Evolutionary conservation across 2,329 filamentous ascomycete genomes (phyloP).

Genomic region (Juglanconis sp.): DNA sequence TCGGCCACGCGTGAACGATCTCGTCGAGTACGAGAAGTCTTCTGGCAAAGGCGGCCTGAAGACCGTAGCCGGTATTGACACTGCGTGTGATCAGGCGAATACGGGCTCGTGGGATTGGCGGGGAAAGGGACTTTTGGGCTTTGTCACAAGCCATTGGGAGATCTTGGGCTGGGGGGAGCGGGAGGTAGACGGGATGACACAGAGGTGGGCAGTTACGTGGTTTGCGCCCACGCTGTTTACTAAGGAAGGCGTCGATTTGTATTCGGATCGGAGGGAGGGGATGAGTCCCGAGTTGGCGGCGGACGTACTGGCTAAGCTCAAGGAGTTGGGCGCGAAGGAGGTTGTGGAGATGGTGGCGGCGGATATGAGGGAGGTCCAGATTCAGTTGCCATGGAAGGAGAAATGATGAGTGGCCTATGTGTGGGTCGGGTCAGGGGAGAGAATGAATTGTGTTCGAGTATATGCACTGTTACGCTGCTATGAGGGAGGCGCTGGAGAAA

Average conservation of each 20-base stretch:
- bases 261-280: conserved; percentile 61
- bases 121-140: conserved; percentile 70
- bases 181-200: conserved; percentile 32
- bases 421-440: neutral
- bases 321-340: conserved; percentile 50
- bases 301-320: conserved; percentile 54
- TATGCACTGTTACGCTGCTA: too few relatives aligned
- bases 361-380: conserved; percentile 50
- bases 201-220: conserved; percentile 77
- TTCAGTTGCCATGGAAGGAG: conserved; percentile 49
- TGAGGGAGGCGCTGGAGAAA: too few relatives aligned
- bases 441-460: too few relatives aligned
- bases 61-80: conserved; percentile 64
- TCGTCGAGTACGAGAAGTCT: conserved; percentile 65
- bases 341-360: conserved; percentile 48
- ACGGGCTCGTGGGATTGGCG: conserved; percentile 68
- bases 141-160: conserved; percentile 78
- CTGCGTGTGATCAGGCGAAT: conserved; percentile 29
- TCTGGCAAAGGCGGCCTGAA: conserved; percentile 48
- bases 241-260: conserved; percentile 76
- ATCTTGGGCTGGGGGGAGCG: conserved; percentile 70
- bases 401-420: conserved; percentile 13
- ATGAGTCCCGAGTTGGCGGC: conserved; percentile 54
- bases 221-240: conserved; percentile 83
- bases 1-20: conserved; percentile 59